phyloP scores from a whole-genome alignment of 768 basidiomycete genomes.

The Galerina sulciceps region DNA sequence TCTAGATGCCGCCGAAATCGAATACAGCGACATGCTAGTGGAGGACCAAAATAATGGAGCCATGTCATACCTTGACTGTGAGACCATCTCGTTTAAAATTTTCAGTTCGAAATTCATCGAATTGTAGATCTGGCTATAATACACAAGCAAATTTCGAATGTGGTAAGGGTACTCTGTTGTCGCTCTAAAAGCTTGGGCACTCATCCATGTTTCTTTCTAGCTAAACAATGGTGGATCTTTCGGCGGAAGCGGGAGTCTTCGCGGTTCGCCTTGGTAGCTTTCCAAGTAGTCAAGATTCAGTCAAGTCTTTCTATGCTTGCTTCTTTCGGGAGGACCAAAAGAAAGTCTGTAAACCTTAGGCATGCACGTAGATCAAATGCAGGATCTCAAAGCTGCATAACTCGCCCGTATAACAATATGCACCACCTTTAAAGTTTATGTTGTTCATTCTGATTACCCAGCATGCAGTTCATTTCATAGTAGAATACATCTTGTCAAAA shows the following conservation, averaged over 20 bases:
- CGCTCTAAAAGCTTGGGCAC: background rate
- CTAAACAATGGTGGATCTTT: slow-evolving; percentile 44
- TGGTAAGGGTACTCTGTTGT: slow-evolving; percentile 37
- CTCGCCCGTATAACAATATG: no score
- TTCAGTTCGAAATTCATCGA: slow-evolving; percentile 2
- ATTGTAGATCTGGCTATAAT: slow-evolving; percentile 49
- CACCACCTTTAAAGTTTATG: no score
- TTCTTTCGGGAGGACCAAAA: no score
- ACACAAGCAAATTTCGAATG: slow-evolving; percentile 52
- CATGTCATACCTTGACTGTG: slow-evolving; percentile 90
- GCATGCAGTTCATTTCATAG: no score
- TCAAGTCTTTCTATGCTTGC: no score
- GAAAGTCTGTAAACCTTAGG: no score
- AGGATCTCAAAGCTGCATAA: no score
- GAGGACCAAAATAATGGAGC: slow-evolving; percentile 98
- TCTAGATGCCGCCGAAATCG: slow-evolving; percentile 89
- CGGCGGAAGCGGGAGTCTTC: slow-evolving; percentile 37
- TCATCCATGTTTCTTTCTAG: slow-evolving; percentile 23
- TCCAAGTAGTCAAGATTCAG: no score
- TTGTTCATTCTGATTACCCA: no score
- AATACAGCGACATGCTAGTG: slow-evolving; percentile 96
- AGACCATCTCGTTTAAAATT: slow-evolving; percentile 22
- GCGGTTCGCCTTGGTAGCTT: slow-evolving; percentile 46
- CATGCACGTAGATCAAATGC: no score
- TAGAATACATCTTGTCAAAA: no score